A percentile compares a stretch with the other conserved stretches of the same genome.
Conservation (phyloP, 768 basidiomycete species). For the Russula earlei region DNA sequence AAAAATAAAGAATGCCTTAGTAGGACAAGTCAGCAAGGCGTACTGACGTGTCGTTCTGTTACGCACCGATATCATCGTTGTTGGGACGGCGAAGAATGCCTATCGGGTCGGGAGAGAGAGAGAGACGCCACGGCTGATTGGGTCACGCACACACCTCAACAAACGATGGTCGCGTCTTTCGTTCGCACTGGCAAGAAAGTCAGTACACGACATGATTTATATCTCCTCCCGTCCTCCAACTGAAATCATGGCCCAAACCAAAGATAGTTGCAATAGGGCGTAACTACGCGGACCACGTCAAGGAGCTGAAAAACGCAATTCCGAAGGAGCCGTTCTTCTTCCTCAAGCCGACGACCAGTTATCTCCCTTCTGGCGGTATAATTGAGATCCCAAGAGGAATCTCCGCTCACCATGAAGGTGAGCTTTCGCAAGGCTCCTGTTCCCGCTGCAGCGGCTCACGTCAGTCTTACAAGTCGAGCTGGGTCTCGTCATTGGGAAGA, state of each 20-base stretch:
- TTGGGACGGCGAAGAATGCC: neutral
- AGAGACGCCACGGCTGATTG: neutral
- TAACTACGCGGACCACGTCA: slow-evolving; percentile 87
- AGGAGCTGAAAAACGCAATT: slow-evolving; percentile 80
- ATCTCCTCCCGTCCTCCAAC: neutral
- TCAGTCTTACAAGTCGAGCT: slow-evolving; percentile 65
- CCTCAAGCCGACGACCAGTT: slow-evolving; percentile 91
- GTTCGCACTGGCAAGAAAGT: slow-evolving; percentile 17
- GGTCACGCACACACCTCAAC: neutral
- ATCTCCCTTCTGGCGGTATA: slow-evolving; percentile 63
- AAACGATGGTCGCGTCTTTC: slow-evolving; percentile 14
- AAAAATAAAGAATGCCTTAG: slow-evolving; percentile 95
- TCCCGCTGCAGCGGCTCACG: neutral
- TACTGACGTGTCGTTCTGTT: neutral
- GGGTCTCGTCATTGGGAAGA: slow-evolving; percentile 89
- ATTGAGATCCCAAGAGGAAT: slow-evolving; percentile 84
- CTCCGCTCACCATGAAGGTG: slow-evolving; percentile 87
- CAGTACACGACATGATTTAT: neutral
- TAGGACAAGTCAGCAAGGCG: neutral
- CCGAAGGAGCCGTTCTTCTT: slow-evolving; percentile 99
- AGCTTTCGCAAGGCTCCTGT: slow-evolving; percentile 23
- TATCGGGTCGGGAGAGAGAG: neutral
- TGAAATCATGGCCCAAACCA: neutral
- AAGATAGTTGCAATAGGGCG: slow-evolving; percentile 94
- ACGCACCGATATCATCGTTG: slow-evolving; percentile 16